These are phyloP conservation scores for Actinomortierella wolfii DNA, from an alignment of 371 early-diverging fungal species.

Conservation along the genomic window DNA sequence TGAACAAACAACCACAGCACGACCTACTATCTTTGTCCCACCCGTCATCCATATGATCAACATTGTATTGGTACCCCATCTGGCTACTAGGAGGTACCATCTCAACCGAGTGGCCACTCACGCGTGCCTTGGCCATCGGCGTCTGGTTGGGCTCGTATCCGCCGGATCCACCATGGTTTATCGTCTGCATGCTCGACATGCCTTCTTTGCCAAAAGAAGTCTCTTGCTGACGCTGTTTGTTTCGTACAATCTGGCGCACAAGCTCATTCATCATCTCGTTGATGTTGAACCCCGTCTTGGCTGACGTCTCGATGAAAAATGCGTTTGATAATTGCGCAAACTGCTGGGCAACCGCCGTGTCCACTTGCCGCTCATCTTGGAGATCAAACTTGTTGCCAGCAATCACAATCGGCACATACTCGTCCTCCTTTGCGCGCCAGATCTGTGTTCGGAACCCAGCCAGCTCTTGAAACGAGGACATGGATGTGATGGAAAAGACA, in stretches of 20 bases:
- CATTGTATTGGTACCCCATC: no score
- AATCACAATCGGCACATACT: constrained; percentile 59
- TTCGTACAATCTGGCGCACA: constrained; percentile 25
- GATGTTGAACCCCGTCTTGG: constrained; percentile 44
- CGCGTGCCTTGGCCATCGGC: constrained; percentile 4
- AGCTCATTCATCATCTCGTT: constrained; percentile 33
- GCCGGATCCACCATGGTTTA: background rate
- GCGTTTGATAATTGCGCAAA: constrained; percentile 48
- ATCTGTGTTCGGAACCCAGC: constrained; percentile 43
- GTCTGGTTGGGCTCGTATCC: constrained; percentile 2
- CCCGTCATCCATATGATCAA: no score
- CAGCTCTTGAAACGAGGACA: constrained; percentile 46
- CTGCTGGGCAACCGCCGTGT: constrained; percentile 45
- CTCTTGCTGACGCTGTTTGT: constrained; percentile 11
- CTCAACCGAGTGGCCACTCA: no score
- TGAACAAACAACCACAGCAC: no score
- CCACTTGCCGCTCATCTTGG: constrained; percentile 53
- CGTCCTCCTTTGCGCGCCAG: constrained; percentile 44
- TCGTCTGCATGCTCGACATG: constrained; percentile 8
- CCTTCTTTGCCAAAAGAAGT: constrained; percentile 21
- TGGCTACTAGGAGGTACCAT: no score
- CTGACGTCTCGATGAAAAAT: constrained; percentile 56
- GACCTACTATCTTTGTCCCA: no score
- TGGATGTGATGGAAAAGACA: constrained; percentile 46
- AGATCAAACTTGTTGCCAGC: constrained; percentile 75